These are phyloP conservation scores for Phytophthora agathidicida DNA, from an alignment of 352 stramenopile species.

Conservation along the genomic window DNA sequence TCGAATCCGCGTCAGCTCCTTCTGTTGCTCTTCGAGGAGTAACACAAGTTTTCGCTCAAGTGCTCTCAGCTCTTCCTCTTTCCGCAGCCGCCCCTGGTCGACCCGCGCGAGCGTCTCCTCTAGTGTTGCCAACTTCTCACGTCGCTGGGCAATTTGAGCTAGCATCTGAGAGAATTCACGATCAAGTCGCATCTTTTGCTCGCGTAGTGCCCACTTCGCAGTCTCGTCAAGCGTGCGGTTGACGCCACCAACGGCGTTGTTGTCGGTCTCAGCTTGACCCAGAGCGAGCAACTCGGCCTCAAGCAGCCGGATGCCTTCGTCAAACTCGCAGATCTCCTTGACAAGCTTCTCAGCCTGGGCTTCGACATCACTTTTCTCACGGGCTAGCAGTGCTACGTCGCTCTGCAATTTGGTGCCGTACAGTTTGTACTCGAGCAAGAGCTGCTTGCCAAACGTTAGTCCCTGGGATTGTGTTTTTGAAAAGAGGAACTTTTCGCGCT, in stretches of 20 bases:
- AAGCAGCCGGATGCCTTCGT: conserved; percentile 90
- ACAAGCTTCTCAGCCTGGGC: conserved; percentile 89
- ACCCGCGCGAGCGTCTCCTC: conserved; percentile 90
- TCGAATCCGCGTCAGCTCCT: conserved; percentile 84
- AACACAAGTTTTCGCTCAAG: conserved; percentile 95
- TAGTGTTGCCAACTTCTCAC: conserved; percentile 84
- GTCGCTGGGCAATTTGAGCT: conserved; percentile 92
- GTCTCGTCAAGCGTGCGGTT: conserved; percentile 82
- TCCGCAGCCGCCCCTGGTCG: conserved; percentile 86
- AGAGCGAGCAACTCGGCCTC: conserved; percentile 95
- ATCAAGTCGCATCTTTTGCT: conserved; percentile 95
- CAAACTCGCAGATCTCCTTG: conserved; percentile 94
- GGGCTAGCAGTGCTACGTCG: conserved; percentile 90
- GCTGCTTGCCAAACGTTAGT: conserved; percentile 95
- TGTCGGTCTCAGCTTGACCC: conserved; percentile 91
- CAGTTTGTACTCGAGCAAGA: conserved; percentile 96
- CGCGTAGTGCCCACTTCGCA: conserved; percentile 83
- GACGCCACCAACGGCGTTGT: conserved; percentile 37
- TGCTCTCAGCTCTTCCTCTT: conserved; percentile 93
- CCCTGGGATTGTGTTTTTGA: conserved; percentile 93
- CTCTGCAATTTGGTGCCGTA: conserved; percentile 94
- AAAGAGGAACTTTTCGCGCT: conserved; percentile 96
- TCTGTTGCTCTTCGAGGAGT: conserved; percentile 95
- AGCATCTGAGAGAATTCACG: conserved; percentile 95
- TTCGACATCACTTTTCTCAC: conserved; percentile 91